Evolutionary conservation across 345 rosid species (phyloP), one percentile per base, ranked within the genome.

Genomic region (Eucalyptus leucophloia): DNA sequence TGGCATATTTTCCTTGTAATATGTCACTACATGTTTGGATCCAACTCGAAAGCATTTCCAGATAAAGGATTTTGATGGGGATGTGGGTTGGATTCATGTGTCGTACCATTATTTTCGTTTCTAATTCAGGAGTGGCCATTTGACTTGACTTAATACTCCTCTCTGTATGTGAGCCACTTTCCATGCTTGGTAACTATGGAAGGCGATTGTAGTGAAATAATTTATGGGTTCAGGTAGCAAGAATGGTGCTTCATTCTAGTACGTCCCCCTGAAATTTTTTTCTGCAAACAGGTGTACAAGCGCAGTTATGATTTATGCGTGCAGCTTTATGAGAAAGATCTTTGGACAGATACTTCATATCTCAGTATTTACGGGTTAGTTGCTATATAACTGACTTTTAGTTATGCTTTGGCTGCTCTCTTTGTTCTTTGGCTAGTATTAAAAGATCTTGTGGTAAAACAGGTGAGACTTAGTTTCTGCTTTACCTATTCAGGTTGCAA

Each of bases 321-420:
- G 94, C 96, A 95, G 92, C 91, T 98, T 49, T 97, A 97, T 92
- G 97, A 96, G 92, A 98, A 95, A 92, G 99, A 98, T 93, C 95
- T 97, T 91, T 89, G 95, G 91, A 95, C 95, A 49, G 96, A 92
- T 85, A 92, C 89, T 92, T 98, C 99, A 72, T 98, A 94, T 91
- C 96, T 97, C 87, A 90, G 96, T 89, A 88, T 95, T 87, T 94
- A 96, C 65, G 99, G 99, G 99, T 98, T 89, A 87, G 95, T 92
- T 91, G 82, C 89, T 77, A 65, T 87, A 13, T 42, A 82, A 51
- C 51, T 83, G 60, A 53, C 42, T 8, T 42, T 88, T 89, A 42
- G 87, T 32, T 86, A 83, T 88, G 82, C 86, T 37, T 87, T 85
- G 87, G 86, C 83, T 77, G 47, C 23, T 86, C 15, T 49, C 58